Evolutionary conservation across 202 grass and related monocot species (phyloP).

Genomic region (Panicum virgatum): DNA sequence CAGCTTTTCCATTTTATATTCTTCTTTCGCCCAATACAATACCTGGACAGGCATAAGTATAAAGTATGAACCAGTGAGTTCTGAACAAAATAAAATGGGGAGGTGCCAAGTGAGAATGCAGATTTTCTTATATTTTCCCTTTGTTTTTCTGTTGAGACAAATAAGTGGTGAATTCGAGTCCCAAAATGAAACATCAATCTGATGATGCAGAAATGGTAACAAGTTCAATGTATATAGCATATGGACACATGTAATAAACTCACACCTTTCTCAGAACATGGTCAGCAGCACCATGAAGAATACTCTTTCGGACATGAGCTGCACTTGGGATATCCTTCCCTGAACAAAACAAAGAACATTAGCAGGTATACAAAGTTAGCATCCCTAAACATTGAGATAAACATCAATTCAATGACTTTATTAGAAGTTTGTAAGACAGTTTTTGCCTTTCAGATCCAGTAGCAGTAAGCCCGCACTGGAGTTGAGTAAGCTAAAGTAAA

Average conservation of each 20-base stretch:
- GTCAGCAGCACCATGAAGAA: constrained; percentile 84
- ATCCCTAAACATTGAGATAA: background rate
- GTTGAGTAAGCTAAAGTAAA: background rate
- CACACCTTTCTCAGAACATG: constrained; percentile 85
- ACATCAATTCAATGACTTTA: background rate
- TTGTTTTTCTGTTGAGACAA: background rate
- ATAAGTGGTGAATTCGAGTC: background rate
- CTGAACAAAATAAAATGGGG: background rate
- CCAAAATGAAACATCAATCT: background rate
- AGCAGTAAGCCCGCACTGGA: background rate
- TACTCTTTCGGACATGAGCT: constrained; percentile 53
- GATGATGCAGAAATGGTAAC: background rate
- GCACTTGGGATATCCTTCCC: constrained; percentile 74
- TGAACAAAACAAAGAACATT: constrained; percentile 39
- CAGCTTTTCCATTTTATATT: constrained; percentile 77
- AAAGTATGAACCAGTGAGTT: background rate
- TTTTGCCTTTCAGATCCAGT: background rate
- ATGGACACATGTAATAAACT: background rate
- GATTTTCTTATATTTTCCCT: background rate
- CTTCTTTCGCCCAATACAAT: constrained; percentile 78
- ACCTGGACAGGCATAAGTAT: constrained; percentile 50
- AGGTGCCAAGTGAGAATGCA: background rate
- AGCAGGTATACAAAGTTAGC: constrained; percentile 15
- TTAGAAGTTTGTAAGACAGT: background rate
- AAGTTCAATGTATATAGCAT: background rate